phyloP scores from a whole-genome alignment of 371 early-diverging fungal genomes.

The Lichtheimia hyalospora region DNA sequence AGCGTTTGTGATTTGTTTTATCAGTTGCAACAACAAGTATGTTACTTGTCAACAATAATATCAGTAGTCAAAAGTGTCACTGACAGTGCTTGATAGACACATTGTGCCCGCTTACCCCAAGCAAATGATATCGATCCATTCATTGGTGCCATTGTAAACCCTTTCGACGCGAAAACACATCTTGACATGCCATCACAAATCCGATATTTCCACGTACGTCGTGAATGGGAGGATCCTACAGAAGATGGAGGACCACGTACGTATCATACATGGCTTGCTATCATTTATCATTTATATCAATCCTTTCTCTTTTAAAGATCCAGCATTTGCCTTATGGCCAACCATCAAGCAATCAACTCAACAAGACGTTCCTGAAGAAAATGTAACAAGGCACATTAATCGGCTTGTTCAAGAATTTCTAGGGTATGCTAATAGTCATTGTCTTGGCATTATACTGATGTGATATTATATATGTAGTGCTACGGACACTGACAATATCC shows the following conservation, averaged over 20 bases:
- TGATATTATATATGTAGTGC: no score
- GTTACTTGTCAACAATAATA: neutral
- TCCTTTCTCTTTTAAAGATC: neutral
- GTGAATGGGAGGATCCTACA: slow-evolving; percentile 34
- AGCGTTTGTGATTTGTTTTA: slow-evolving; percentile 83
- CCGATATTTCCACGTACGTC: slow-evolving; percentile 55
- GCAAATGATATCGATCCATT: slow-evolving; percentile 76
- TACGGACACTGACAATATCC: no score
- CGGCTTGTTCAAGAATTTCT: neutral
- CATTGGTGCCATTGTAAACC: slow-evolving; percentile 79
- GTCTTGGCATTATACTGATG: no score
- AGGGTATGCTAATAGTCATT: no score
- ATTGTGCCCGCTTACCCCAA: slow-evolving; percentile 2
- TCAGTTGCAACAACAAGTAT: slow-evolving; percentile 79
- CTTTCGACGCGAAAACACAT: slow-evolving; percentile 43
- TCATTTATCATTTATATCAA: no score
- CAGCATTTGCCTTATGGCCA: slow-evolving; percentile 2
- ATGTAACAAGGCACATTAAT: neutral
- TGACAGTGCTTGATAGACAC: no score
- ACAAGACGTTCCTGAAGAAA: slow-evolving; percentile 9
- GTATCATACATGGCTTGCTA: slow-evolving; percentile 3
- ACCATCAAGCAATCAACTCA: slow-evolving; percentile 18
- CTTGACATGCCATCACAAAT: slow-evolving; percentile 52
- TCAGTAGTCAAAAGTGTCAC: neutral
- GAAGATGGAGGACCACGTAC: slow-evolving; percentile 21